Conservation (phyloP, 1,139 yeast genomes). For the Debaryomyces singareniensis region DNA sequence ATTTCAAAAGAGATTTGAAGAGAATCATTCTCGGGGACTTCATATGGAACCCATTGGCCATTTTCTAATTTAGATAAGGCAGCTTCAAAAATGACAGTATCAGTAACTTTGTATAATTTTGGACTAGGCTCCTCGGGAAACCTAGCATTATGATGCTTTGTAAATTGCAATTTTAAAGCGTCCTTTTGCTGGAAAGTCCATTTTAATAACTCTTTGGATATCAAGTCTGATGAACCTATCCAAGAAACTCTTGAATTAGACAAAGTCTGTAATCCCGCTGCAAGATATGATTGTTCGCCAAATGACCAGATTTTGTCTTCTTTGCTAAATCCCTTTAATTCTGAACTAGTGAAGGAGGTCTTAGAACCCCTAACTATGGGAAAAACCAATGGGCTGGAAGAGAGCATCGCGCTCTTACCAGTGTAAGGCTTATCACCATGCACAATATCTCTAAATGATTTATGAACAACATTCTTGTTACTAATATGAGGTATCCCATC, state of each 20-base stretch:
- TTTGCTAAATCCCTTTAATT: conserved; percentile 26
- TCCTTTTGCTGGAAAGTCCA: conserved; percentile 77
- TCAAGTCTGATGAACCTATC: conserved; percentile 62
- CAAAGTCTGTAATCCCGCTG: conserved; percentile 78
- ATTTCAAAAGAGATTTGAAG: conserved; percentile 81
- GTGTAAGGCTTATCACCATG: conserved; percentile 14
- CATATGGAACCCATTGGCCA: conserved; percentile 67
- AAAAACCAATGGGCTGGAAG: conserved; percentile 52
- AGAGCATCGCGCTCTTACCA: conserved; percentile 38
- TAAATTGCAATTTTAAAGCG: conserved; percentile 52
- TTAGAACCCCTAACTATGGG: conserved; percentile 69
- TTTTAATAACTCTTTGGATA: conserved; percentile 49
- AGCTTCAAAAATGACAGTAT: conserved; percentile 57
- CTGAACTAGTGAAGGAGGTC: conserved; percentile 55
- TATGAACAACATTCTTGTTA: conserved; percentile 18
- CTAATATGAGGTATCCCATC: conserved; percentile 19
- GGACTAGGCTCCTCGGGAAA: conserved; percentile 33
- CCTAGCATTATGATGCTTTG: conserved; percentile 46
- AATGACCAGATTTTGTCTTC: conserved; percentile 64
- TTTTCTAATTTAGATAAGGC: conserved; percentile 60
- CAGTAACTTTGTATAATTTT: conserved; percentile 64
- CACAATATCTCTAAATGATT: conserved; percentile 17
- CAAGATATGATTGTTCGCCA: conserved; percentile 73
- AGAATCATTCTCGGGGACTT: conserved; percentile 40
- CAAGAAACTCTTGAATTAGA: conserved; percentile 76